Conservation (phyloP, 768 basidiomycete species). For the Paxillus ammoniavirescens region DNA sequence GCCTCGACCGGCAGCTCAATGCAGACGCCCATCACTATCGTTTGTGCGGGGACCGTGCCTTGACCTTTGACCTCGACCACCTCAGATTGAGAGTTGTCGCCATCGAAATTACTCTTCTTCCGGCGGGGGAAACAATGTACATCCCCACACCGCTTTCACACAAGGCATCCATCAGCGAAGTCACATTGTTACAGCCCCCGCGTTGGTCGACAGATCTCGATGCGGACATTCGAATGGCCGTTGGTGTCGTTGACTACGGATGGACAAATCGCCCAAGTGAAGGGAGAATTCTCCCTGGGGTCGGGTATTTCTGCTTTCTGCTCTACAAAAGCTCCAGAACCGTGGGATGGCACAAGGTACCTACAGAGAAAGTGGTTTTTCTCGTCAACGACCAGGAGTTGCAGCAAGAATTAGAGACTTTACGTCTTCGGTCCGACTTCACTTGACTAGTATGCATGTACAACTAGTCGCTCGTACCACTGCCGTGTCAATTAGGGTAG, state of each 20-base stretch:
- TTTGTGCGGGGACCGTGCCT: conserved; percentile 18
- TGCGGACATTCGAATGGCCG: conserved; percentile 5
- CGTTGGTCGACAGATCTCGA: not conserved
- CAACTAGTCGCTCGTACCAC: no score
- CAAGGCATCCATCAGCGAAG: conserved; percentile 2
- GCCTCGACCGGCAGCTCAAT: conserved; percentile 3
- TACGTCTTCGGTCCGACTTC: not conserved
- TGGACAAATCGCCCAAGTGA: conserved; percentile 14
- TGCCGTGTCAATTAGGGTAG: not conserved
- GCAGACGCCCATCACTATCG: conserved; percentile 13
- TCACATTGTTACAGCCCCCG: not conserved
- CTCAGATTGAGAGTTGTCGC: conserved; percentile 10
- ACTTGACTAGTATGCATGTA: no score
- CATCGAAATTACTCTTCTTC: conserved; percentile 4
- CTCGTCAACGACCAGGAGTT: conserved; percentile 9
- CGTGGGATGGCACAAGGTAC: conserved; percentile 8
- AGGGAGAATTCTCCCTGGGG: conserved; percentile 5
- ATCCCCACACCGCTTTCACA: not conserved
- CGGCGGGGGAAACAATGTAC: not conserved
- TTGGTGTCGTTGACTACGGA: conserved; percentile 20
- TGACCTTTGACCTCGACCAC: conserved; percentile 5
- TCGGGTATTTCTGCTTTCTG: conserved; percentile 18
- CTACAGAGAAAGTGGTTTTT: conserved; percentile 18
- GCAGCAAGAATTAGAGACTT: conserved; percentile 1
- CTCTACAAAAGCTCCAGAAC: conserved; percentile 3